These are phyloP conservation scores for Clitopilus hobsonii DNA, from an alignment of 768 basidiomycete species.

Conservation along the genomic window DNA sequence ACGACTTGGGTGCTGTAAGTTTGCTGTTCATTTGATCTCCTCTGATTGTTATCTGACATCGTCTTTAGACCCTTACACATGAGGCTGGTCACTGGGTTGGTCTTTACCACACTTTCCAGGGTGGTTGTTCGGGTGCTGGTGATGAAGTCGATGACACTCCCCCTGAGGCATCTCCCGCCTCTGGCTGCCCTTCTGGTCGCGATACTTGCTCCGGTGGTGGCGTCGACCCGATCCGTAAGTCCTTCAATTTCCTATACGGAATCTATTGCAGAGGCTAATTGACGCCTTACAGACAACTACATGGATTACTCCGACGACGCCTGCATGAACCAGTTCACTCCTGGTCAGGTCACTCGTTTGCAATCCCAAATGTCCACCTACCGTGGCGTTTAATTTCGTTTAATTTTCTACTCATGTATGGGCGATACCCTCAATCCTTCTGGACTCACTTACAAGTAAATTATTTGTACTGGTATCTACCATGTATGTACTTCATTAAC, in stretches of 20 bases:
- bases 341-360: constrained; percentile 33
- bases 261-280: background rate
- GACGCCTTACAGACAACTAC: constrained; percentile 27
- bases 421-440: background rate
- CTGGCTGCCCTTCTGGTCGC: constrained; percentile 28
- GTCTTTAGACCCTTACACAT: constrained; percentile 39
- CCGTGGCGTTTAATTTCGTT: constrained; percentile 22
- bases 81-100: constrained; percentile 56
- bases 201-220: constrained; percentile 26
- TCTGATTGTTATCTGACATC: background rate
- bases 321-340: constrained; percentile 42
- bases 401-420: background rate
- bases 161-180: constrained; percentile 32
- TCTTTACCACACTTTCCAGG: constrained; percentile 56
- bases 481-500: too few species aligned
- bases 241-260: constrained; percentile 2
- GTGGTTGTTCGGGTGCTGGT: constrained; percentile 31
- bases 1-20: constrained; percentile 31
- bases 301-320: constrained; percentile 45
- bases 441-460: background rate
- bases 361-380: constrained; percentile 35
- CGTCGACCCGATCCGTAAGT: constrained; percentile 27
- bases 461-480: too few species aligned
- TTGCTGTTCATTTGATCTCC: constrained; percentile 7
- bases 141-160: constrained; percentile 39